Evolutionary conservation across 306 rosid genomes (phyloP), one percentile per base, ranked within the genome.

Genomic region (Acacia acuminata): DNA sequence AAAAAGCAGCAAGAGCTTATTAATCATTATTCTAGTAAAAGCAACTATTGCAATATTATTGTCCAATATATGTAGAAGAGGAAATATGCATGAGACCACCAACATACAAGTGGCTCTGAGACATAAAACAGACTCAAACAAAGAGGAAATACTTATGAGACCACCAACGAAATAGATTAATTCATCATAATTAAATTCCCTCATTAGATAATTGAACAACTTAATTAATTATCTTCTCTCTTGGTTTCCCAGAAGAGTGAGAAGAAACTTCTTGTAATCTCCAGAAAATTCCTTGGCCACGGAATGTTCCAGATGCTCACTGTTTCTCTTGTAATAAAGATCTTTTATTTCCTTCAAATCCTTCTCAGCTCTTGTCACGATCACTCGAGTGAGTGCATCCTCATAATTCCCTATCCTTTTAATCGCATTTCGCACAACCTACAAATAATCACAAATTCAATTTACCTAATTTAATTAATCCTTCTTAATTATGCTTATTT

Each of bases 321-420:
- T 93, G 84, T 96, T 96, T 73, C 94, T 90, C 94, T 92, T 92
- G 89, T 85, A 88, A 75, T 92, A 96, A 20, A 87, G 53, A 71
- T 92, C 97, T 82, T 87, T 88, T 32, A 96, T 92, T 36, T 65
- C 83, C 82, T 65, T 83, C 91, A 96, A 12, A 65, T 95, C 99
- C 84, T 81, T 95, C 90, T 95, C 98, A 7, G 99, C 93, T 73
- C 99, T 88, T 0, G 90, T 85, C 34, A 95, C 98, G 6, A 93
- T 88, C 86, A 90, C 98, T 4, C 97, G 91, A 2, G 93, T 93
- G 44, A 95, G 73, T 32, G 85, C 92, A 7, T 92, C 99, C 75
- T 95, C 97, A 56, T 91, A 89, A 0, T 85, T 86, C 63, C 96
- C 99, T 1, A 17, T n/a, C 38, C 12, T 73, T 65, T 91, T 90